Evolutionary conservation across 805 yeast species (phyloP), one percentile per base, ranked within the genome.

Genomic region (Metahyphopichia silvanorum): DNA sequence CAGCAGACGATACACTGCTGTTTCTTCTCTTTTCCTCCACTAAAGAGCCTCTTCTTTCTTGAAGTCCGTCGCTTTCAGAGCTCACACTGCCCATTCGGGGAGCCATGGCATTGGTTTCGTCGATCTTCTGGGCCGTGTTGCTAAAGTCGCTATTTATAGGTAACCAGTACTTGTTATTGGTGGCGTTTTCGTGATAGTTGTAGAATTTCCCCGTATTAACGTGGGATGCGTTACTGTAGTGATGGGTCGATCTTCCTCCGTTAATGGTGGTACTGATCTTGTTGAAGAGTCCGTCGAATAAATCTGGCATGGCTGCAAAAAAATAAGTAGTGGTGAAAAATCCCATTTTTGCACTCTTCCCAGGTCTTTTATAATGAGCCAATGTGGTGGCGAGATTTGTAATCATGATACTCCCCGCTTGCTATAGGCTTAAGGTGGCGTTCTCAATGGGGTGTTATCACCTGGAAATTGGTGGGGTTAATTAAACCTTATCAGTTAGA

Each of bases 161-260:
- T 44, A 64, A 39, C 71, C 71, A 65, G 21, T 57, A 64, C 17
- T 59, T 55, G 40, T 64, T 65, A 38, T 65, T 65, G 21, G 64
- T 61, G 15, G 53, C 48, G 27, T 49, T 59, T 25, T 51, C 37
- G 26, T 59, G 66, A 37, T 64, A 63, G 37, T 55, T 63, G 37
- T 64, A 64, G 35, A 44, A 63, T 3, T 43, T 43, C 2, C 71
- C 71, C 4, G 63, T 42, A 33, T 64, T 65, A 9, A 63, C 69
- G 34, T 56, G 68, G 3, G 54, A 39, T 10, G 53, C 31, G 21
- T 58, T 57, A 12, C 53, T 49, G 38, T 63, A 60, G 29, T 55
- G 59, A 14, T 46, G 51, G 8, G 44, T 47, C 19, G 66, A 42
- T 30, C 59, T 60, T 13, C 69, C 69, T 10, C 64, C 65, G 35